Evolutionary conservation across 2,329 filamentous ascomycete genomes (phyloP).

Genomic region (Chaetomium olivaceum): DNA sequence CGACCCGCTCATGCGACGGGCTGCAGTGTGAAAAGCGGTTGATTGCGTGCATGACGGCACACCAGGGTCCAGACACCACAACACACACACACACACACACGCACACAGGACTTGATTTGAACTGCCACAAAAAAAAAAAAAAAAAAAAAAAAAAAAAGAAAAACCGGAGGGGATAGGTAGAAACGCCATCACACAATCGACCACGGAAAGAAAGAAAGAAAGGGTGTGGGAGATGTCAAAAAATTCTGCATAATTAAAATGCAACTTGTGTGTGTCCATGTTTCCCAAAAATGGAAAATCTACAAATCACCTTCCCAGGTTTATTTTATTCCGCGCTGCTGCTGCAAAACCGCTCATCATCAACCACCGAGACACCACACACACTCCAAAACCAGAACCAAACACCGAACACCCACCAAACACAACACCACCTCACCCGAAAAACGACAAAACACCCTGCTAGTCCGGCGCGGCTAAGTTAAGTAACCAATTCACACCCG

Average conservation of each 20-base stretch:
- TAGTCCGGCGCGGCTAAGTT: constrained; percentile 12
- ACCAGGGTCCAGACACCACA: not conserved
- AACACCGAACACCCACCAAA: not conserved
- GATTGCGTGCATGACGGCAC: not conserved
- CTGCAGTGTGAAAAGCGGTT: not conserved
- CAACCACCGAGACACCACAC: not conserved
- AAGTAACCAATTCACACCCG: constrained; percentile 1
- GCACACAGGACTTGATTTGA: not conserved
- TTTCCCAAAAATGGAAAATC: not conserved
- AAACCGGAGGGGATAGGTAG: not conserved
- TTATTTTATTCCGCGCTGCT: too few relatives aligned
- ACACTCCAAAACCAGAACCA: not conserved
- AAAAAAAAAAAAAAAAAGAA: too few relatives aligned
- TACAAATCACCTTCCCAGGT: too few relatives aligned
- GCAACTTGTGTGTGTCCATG: not conserved
- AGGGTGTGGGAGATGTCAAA: not conserved
- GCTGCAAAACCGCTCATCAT: too few relatives aligned
- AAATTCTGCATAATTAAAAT: not conserved
- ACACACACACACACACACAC: not conserved
- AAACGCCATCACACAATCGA: not conserved
- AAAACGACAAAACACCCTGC: not conserved
- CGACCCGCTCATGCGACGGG: not conserved
- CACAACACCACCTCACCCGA: too few relatives aligned
- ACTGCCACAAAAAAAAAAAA: not conserved
- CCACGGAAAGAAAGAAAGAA: not conserved